Percentiles rank a stretch among this genome's conserved stretches.
phyloP scores from a whole-genome alignment of 2,329 filamentous ascomycete genomes.

The Fusarium tuaranense region DNA sequence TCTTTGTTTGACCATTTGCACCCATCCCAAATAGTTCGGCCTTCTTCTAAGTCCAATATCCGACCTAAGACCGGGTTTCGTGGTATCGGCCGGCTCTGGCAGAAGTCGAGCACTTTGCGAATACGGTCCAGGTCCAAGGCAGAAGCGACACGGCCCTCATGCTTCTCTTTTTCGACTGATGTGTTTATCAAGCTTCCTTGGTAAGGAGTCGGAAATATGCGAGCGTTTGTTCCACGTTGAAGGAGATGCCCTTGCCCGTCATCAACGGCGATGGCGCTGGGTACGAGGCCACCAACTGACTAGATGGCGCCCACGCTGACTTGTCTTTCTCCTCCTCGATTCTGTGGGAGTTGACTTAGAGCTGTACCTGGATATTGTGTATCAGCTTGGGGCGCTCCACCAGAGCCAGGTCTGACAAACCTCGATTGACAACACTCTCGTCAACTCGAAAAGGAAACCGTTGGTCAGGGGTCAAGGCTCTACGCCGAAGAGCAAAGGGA shows the following conservation, averaged over 20 bases:
- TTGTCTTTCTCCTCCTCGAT: conserved; percentile 53
- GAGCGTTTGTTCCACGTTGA: conserved; percentile 79
- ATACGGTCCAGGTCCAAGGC: conserved; percentile 84
- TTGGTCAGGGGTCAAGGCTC: conserved; percentile 16
- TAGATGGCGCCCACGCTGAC: conserved; percentile 78
- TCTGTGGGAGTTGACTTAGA: conserved; percentile 41
- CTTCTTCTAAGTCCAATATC: conserved; percentile 4
- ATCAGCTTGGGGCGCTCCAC: conserved; percentile 11
- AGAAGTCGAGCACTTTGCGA: conserved; percentile 72
- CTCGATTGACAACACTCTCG: conserved; percentile 22
- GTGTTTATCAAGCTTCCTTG: conserved; percentile 53
- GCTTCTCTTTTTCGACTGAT: conserved; percentile 73
- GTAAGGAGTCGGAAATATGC: conserved; percentile 68
- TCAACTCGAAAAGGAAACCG: conserved; percentile 28
- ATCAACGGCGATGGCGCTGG: conserved; percentile 65
- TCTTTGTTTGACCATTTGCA: conserved; percentile 40
- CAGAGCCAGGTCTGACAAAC: conserved; percentile 10
- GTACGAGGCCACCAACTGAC: conserved; percentile 78
- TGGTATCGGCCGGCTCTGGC: conserved; percentile 25
- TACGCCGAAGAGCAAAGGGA: conserved; percentile 53
- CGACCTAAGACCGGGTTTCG: not conserved
- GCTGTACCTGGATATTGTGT: conserved; percentile 38
- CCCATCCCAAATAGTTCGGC: conserved; percentile 43
- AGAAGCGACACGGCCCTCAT: conserved; percentile 80
- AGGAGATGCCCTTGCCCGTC: conserved; percentile 73